A percentile compares a stretch with the other conserved stretches of the same genome.
Conservation (phyloP, 768 basidiomycete genomes). For the Rhodocollybia butyracea region DNA sequence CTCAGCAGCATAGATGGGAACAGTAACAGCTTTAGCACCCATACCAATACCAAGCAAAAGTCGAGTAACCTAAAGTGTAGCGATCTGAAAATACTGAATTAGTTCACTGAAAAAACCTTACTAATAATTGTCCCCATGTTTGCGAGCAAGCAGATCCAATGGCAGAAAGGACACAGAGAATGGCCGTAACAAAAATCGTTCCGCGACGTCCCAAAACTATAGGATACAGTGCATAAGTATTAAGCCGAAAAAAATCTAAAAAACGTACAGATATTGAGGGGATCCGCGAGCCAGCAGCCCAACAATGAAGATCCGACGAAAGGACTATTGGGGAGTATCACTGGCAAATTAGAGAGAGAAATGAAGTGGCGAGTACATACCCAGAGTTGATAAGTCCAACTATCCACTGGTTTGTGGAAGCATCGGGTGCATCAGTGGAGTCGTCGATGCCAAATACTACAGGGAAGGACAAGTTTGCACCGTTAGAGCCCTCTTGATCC, state of each 20-base stretch:
- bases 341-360: slow-evolving; percentile 9
- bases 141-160: slow-evolving; percentile 48
- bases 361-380: slow-evolving; percentile 21
- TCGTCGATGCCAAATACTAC: slow-evolving; percentile 41
- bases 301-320: slow-evolving; percentile 44
- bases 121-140: slow-evolving; percentile 52
- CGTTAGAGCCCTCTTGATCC: slow-evolving; percentile 66
- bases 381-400: slow-evolving; percentile 75
- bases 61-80: slow-evolving; percentile 38
- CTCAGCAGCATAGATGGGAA: slow-evolving; percentile 69
- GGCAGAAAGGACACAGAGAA: slow-evolving; percentile 50
- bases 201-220: slow-evolving; percentile 54
- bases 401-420: slow-evolving; percentile 59
- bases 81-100: background rate
- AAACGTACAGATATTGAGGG: slow-evolving; percentile 48
- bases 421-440: slow-evolving; percentile 25
- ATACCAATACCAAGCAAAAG: slow-evolving; percentile 61
- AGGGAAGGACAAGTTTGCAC: slow-evolving; percentile 62
- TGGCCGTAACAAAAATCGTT: slow-evolving; percentile 55
- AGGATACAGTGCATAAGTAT: background rate
- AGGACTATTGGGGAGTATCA: slow-evolving; percentile 22
- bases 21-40: slow-evolving; percentile 59
- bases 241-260: background rate
- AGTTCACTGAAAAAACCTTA: slow-evolving; percentile 15
- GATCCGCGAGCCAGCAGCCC: slow-evolving; percentile 48